Conservation (phyloP, 2,329 filamentous ascomycete genomes). For the Tetracladium maxilliforme region DNA sequence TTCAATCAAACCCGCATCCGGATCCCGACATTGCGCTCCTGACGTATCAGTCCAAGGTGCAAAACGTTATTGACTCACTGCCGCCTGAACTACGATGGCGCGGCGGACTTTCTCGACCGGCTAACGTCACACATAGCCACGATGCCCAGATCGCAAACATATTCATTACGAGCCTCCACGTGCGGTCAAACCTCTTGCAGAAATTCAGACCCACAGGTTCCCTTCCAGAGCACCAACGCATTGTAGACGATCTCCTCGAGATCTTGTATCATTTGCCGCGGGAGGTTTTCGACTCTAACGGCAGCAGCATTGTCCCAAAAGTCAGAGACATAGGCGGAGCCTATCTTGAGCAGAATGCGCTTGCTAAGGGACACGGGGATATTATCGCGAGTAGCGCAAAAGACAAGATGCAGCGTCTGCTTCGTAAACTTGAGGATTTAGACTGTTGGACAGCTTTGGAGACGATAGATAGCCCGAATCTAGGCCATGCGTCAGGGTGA, state of each 20-base stretch:
- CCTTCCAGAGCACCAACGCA: slow-evolving; percentile 16
- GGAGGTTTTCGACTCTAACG: slow-evolving; percentile 15
- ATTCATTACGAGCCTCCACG: slow-evolving; percentile 19
- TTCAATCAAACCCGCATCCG: slow-evolving; percentile 7
- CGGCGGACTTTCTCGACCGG: slow-evolving; percentile 16
- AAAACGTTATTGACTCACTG: slow-evolving; percentile 15
- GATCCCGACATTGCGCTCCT: slow-evolving; percentile 4
- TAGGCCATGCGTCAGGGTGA: no score
- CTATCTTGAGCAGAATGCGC: slow-evolving; percentile 9
- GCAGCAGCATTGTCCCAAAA: slow-evolving; percentile 11
- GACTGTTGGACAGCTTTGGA: no score
- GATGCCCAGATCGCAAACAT: slow-evolving; percentile 21
- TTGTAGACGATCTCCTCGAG: slow-evolving; percentile 19
- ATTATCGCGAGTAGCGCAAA: no score
- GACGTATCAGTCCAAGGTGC: slow-evolving; percentile 7
- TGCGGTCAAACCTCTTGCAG: slow-evolving; percentile 20
- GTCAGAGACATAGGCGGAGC: slow-evolving; percentile 19
- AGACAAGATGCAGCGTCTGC: no score
- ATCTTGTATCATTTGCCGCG: slow-evolving; percentile 18
- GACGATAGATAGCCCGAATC: no score
- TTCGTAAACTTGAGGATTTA: no score
- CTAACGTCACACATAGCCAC: slow-evolving; percentile 15
- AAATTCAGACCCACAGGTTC: no score
- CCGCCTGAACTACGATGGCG: slow-evolving; percentile 19
- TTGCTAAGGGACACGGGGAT: not conserved